Percentiles rank a stretch among this genome's conserved stretches.
These are phyloP conservation scores for Acacia crassicarpa DNA, from an alignment of 306 rosid genomes.

Conservation along the genomic window DNA sequence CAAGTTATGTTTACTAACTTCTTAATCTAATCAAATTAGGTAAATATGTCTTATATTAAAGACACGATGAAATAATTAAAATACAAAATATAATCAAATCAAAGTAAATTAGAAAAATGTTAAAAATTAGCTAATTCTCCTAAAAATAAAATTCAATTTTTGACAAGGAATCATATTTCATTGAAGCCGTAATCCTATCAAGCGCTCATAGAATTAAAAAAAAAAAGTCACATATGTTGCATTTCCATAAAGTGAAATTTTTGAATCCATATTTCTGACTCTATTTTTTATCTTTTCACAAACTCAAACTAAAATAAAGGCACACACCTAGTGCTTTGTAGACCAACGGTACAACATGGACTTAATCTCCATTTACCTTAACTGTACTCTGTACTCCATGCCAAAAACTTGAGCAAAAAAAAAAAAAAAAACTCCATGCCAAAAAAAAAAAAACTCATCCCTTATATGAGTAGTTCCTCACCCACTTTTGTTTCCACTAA, in stretches of 20 bases:
- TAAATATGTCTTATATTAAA: too few species aligned
- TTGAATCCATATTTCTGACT: background rate
- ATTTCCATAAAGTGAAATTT: background rate
- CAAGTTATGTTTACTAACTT: too few species aligned
- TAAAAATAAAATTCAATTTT: background rate
- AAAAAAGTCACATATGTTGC: background rate
- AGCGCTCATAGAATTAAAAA: background rate
- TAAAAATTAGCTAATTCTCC: background rate
- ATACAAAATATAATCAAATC: background rate
- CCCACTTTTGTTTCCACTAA: slow-evolving; percentile 5
- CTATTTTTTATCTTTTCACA: background rate
- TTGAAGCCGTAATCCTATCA: background rate
- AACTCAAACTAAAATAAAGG: background rate
- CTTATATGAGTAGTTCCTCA: background rate
- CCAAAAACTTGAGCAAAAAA: too few species aligned
- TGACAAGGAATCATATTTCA: background rate
- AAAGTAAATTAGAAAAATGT: background rate
- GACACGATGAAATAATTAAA: background rate
- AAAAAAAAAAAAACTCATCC: background rate
- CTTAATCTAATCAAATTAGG: too few species aligned
- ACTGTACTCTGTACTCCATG: background rate
- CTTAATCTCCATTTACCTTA: background rate
- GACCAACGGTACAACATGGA: background rate
- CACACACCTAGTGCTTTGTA: background rate
- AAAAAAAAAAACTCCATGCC: background rate